phyloP scores from a whole-genome alignment of 371 early-diverging fungal species.

The Mortierella sp. region DNA sequence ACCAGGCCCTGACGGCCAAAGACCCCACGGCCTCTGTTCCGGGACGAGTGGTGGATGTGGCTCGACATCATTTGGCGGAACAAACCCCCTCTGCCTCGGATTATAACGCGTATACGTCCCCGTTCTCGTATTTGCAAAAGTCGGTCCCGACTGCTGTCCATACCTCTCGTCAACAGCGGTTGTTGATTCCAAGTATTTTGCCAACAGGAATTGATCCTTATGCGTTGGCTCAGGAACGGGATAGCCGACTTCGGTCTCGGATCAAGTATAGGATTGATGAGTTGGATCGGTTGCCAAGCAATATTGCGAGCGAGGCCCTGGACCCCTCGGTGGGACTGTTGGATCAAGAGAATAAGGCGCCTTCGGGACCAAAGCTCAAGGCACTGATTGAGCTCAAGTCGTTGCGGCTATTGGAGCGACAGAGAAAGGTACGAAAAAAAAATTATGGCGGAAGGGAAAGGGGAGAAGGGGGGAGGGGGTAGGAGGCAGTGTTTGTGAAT shows the following conservation, averaged over 20 bases:
- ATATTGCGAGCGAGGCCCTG: conserved; percentile 57
- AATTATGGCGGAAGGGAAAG: no score
- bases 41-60: conserved; percentile 50
- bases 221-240: conserved; percentile 77
- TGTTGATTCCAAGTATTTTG: conserved; percentile 78
- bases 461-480: neutral
- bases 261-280: conserved; percentile 81
- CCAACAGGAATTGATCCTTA: conserved; percentile 85
- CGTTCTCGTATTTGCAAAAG: conserved; percentile 64
- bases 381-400: conserved; percentile 87
- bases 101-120: conserved; percentile 56
- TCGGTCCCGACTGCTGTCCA: conserved; percentile 62
- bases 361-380: conserved; percentile 64
- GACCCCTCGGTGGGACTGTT: conserved; percentile 37
- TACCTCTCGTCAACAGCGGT: conserved; percentile 73
- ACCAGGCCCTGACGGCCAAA: conserved; percentile 45
- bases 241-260: conserved; percentile 71
- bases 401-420: conserved; percentile 79
- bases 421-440: conserved; percentile 61
- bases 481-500: no score
- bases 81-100: conserved; percentile 48
- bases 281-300: conserved; percentile 73
- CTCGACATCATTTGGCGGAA: conserved; percentile 47
- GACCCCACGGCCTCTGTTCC: conserved; percentile 48
- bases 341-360: conserved; percentile 39